Evolutionary conservation across 495 filamentous ascomycete genomes (phyloP).

Genomic region (Penicillium argentinense): DNA sequence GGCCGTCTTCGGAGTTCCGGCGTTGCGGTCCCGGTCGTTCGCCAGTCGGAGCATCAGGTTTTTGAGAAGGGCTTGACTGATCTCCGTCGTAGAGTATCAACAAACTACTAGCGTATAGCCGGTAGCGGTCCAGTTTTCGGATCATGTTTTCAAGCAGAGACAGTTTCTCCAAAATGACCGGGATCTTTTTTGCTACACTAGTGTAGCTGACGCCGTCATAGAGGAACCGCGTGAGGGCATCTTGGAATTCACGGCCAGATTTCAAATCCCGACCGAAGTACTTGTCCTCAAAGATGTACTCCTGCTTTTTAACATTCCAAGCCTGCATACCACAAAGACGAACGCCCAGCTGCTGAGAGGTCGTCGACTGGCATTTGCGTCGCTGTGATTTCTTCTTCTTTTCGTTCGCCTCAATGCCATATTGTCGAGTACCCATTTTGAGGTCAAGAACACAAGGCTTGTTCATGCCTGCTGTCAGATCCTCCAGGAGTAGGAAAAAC

Average conservation of each 20-base stretch:
- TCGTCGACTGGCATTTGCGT: conserved; percentile 88
- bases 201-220: conserved; percentile 83
- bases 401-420: conserved; percentile 87
- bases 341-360: conserved; percentile 87
- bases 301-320: conserved; percentile 82
- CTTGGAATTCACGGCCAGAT: conserved; percentile 86
- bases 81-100: conserved; percentile 93
- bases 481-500: conserved; percentile 93
- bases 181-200: conserved; percentile 80
- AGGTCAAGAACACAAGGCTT: conserved; percentile 94
- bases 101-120: conserved; percentile 93
- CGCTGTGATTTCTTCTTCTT: conserved; percentile 93
- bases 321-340: conserved; percentile 94
- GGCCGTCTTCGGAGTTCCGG: conserved; percentile 40
- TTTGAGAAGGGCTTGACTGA: conserved; percentile 17
- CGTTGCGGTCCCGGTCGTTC: conserved; percentile 22
- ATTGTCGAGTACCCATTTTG: conserved; percentile 99
- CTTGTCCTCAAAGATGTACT: conserved; percentile 91
- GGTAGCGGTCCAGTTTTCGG: conserved; percentile 73
- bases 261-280: conserved; percentile 92
- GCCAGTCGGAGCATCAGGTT: conserved; percentile 4
- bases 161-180: conserved; percentile 80
- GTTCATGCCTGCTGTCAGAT: conserved; percentile 95
- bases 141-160: conserved; percentile 80
- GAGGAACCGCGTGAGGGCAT: conserved; percentile 83